Evolutionary conservation across 805 yeast species (phyloP).

Genomic region (Spathaspora arborariae): DNA sequence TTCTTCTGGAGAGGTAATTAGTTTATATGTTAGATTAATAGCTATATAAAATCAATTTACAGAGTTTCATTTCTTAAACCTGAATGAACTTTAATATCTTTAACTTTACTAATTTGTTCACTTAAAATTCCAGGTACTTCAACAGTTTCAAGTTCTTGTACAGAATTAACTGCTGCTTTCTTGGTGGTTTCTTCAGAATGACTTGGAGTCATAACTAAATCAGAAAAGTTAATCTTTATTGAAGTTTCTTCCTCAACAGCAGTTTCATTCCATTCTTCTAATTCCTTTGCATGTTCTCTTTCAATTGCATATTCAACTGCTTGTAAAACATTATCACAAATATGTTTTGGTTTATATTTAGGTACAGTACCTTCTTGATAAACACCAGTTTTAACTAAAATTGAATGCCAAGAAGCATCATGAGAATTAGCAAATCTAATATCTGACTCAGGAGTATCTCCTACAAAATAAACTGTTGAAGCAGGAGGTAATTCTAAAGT

Average conservation of each 20-base stretch:
- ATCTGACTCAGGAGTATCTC: conserved; percentile 88
- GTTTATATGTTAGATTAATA: not conserved
- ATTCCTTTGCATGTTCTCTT: conserved; percentile 69
- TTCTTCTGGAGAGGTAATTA: conserved; percentile 11
- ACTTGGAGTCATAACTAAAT: conserved; percentile 44
- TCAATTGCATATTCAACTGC: conserved; percentile 83
- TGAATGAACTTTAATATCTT: conserved; percentile 20
- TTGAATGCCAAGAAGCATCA: conserved; percentile 81
- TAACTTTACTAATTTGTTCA: conserved; percentile 38
- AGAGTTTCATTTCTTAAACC: not conserved
- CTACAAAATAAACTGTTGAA: conserved; percentile 82
- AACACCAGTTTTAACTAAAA: conserved; percentile 83
- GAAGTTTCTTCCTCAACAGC: conserved; percentile 29
- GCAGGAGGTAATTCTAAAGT: conserved; percentile 72
- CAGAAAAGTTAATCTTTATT: conserved; percentile 38
- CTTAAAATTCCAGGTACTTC: conserved; percentile 50
- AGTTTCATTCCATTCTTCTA: conserved; percentile 67
- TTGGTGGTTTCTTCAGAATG: conserved; percentile 15
- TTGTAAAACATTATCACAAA: conserved; percentile 70
- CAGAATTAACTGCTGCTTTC: conserved; percentile 10
- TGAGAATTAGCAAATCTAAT: conserved; percentile 85
- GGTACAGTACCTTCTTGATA: conserved; percentile 79
- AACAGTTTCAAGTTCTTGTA: conserved; percentile 40
- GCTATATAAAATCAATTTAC: not conserved
- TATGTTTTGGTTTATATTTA: conserved; percentile 72